These are phyloP conservation scores for Citrus sinensis DNA, from an alignment of 345 rosid species.

Conservation along the genomic window DVS_A1.0 CM039163.1:10361001-10361500, in stretches of 20 bases:
- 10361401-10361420: slow-evolving; percentile 9
- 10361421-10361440: slow-evolving; percentile 94
- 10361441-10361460: slow-evolving; percentile 99
- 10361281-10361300: not conserved
- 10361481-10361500: slow-evolving; percentile 1
- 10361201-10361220: not conserved
- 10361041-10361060: not conserved
- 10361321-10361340: not conserved
- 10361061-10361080: not conserved
- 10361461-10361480: slow-evolving; percentile 79
- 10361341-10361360: not conserved
- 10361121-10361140: not conserved
- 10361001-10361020: not conserved
- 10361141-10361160: not conserved
- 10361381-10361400: not conserved
- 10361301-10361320: not conserved
- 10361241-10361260: not conserved
- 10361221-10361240: not conserved
- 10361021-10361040: not conserved
- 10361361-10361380: not conserved
- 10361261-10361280: not conserved
- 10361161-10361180: not conserved
- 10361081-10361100: not conserved
- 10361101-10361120: not conserved
- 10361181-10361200: not conserved